Evolutionary conservation across 345 rosid species (phyloP).

Genomic region (Eucalyptus regnans): DNA sequence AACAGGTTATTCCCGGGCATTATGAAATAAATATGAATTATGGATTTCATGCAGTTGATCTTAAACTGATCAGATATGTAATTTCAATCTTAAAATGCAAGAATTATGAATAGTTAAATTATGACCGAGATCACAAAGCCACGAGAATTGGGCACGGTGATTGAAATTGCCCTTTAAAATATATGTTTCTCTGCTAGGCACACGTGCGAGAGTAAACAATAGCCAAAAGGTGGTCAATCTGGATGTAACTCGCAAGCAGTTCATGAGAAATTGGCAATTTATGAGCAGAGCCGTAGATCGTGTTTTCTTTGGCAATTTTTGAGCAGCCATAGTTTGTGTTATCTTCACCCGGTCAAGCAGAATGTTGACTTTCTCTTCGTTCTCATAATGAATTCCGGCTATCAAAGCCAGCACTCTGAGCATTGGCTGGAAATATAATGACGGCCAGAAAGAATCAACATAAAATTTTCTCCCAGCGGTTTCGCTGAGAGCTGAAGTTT

Average conservation of each 20-base stretch:
- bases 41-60: background rate
- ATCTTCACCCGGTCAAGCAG: background rate
- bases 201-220: background rate
- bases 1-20: background rate
- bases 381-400: background rate
- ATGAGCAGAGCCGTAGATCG: background rate
- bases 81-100: background rate
- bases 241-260: background rate
- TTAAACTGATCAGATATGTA: background rate
- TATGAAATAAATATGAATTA: background rate
- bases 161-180: background rate
- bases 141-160: background rate
- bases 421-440: background rate
- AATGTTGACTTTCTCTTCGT: background rate
- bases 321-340: background rate
- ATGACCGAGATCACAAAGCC: background rate
- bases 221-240: background rate
- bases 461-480: background rate
- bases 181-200: background rate
- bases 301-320: background rate
- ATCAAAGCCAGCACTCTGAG: background rate
- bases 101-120: background rate
- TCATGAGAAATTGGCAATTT: background rate
- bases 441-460: background rate
- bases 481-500: background rate